These are phyloP conservation scores for Fusarium drepaniforme DNA, from an alignment of 2,329 filamentous ascomycete genomes.

Conservation along the genomic window DNA sequence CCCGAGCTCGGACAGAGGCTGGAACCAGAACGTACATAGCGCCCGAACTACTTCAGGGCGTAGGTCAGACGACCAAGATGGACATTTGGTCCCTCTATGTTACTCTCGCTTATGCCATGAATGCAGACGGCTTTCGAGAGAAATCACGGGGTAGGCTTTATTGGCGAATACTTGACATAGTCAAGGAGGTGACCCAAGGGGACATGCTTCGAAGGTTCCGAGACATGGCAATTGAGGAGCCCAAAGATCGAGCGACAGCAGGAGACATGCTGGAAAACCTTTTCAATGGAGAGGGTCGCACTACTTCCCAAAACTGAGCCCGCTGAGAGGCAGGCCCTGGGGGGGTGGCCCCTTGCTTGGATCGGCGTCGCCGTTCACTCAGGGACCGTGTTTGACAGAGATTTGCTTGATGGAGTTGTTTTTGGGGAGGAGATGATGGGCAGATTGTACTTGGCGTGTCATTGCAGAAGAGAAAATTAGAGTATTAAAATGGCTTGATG, in stretches of 20 bases:
- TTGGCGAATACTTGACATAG: neutral
- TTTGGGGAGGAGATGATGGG: neutral
- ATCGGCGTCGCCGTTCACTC: neutral
- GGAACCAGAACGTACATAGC: constrained; percentile 24
- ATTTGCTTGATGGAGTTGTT: neutral
- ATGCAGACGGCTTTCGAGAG: neutral
- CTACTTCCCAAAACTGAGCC: neutral
- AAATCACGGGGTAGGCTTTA: neutral
- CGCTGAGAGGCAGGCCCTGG: neutral
- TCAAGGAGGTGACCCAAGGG: neutral
- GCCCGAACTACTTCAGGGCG: neutral
- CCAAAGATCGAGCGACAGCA: neutral
- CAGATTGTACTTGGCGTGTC: neutral
- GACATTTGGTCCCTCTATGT: constrained; percentile 46
- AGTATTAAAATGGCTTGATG: neutral
- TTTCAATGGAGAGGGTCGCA: neutral
- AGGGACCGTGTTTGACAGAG: neutral
- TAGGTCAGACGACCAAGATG: constrained; percentile 36
- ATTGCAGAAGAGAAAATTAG: neutral
- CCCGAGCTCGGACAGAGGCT: neutral
- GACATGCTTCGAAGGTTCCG: neutral
- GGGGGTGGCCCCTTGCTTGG: neutral
- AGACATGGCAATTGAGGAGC: neutral
- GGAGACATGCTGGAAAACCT: constrained; percentile 6
- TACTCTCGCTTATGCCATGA: constrained; percentile 17